Conservation (phyloP, 2,329 filamentous ascomycete species). For the Xylaria sp. region DNA sequence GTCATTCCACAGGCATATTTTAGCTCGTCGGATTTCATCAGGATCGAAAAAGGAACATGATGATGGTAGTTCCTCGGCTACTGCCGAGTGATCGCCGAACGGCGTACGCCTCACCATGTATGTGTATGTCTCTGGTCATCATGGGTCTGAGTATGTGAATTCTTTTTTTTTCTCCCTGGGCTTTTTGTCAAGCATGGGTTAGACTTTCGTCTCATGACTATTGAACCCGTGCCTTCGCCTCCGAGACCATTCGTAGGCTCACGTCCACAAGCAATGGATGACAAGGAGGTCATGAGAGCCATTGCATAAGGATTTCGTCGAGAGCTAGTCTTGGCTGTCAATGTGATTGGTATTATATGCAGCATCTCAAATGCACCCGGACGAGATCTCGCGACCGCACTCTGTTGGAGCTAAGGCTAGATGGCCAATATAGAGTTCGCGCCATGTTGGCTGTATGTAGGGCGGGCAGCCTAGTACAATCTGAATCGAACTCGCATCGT, state of each 20-base stretch:
- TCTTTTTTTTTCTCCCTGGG: background rate
- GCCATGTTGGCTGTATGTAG: slow-evolving; percentile 11
- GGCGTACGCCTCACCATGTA: slow-evolving; percentile 1
- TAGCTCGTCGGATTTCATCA: slow-evolving; percentile 4
- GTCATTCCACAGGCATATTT: slow-evolving; percentile 10
- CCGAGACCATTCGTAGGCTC: background rate
- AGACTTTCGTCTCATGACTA: background rate
- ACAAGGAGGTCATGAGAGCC: background rate
- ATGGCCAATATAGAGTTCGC: slow-evolving; percentile 18
- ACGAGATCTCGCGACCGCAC: background rate
- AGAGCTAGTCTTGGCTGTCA: background rate
- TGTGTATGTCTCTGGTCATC: slow-evolving; percentile 14
- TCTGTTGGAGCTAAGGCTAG: background rate
- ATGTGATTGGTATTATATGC: background rate
- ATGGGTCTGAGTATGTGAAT: background rate
- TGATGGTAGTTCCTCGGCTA: slow-evolving; percentile 14
- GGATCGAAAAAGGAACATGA: slow-evolving; percentile 3
- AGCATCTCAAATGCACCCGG: background rate
- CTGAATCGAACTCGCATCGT: slow-evolving; percentile 26
- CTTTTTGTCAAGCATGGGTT: background rate
- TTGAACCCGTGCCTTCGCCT: background rate
- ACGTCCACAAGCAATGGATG: background rate
- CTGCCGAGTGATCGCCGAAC: slow-evolving; percentile 26
- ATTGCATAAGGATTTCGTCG: background rate
- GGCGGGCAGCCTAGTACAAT: slow-evolving; percentile 23